A percentile compares a stretch with the other conserved stretches of the same genome.
Evolutionary conservation across 768 basidiomycete genomes (phyloP).

Genomic region (Termitomyces sp.): DNA sequence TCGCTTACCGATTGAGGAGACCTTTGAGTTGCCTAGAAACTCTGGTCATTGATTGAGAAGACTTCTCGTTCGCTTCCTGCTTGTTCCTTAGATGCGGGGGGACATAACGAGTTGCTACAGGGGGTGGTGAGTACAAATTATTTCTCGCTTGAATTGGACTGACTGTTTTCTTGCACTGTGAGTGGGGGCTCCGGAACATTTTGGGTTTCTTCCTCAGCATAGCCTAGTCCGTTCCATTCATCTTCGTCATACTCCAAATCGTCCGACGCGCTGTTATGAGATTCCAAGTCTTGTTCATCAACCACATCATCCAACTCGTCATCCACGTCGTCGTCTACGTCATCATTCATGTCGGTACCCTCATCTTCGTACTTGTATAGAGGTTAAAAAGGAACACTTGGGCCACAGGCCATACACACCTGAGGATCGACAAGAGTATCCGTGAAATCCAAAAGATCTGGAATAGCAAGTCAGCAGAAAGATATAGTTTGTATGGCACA

Average conservation of each 20-base stretch:
- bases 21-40: conserved; percentile 79
- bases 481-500: background rate
- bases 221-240: background rate
- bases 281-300: background rate
- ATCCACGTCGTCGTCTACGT: background rate
- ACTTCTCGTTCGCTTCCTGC: conserved; percentile 18
- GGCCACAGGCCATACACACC: conserved; percentile 2
- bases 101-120: conserved; percentile 50
- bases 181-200: background rate
- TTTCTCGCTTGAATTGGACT: background rate
- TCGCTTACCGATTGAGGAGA: conserved; percentile 71
- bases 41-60: conserved; percentile 42
- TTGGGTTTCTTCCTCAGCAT: conserved; percentile 14
- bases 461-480: background rate
- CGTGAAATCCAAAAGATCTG: conserved; percentile 54
- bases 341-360: background rate
- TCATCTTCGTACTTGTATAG: background rate
- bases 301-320: background rate
- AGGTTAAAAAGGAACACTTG: conserved; percentile 3
- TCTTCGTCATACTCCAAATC: conserved; percentile 14
- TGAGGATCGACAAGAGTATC: conserved; percentile 25
- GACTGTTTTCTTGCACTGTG: conserved; percentile 1
- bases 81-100: conserved; percentile 70
- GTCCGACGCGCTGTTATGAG: background rate
- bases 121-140: background rate